Percentiles rank a stretch among this genome's conserved stretches.
Evolutionary conservation across 2,329 filamentous ascomycete genomes (phyloP).

Genomic region (Talaromyces sp.): DNA sequence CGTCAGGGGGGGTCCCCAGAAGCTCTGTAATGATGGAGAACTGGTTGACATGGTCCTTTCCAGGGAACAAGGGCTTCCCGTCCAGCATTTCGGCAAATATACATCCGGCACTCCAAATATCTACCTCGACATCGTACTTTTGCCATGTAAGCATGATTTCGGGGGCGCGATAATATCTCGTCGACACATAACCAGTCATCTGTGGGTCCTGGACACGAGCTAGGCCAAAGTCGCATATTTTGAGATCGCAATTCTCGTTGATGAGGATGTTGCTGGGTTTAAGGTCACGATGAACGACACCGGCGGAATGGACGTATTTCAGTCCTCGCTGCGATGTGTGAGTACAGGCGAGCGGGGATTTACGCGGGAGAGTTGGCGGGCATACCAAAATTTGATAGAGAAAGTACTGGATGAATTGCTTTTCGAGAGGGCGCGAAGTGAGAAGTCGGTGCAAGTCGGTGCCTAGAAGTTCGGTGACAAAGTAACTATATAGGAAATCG

Average conservation of each 20-base stretch:
- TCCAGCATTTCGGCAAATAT: slow-evolving; percentile 99
- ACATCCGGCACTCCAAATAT: slow-evolving; percentile 98
- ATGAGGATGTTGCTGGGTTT: slow-evolving; percentile 99
- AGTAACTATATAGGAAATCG: slow-evolving; percentile 61
- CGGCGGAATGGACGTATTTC: slow-evolving; percentile 98
- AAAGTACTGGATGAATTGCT: slow-evolving; percentile 99
- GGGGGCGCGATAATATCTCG: slow-evolving; percentile 94
- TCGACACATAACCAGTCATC: slow-evolving; percentile 99
- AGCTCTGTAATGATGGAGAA: slow-evolving; percentile 99
- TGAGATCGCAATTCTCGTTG: slow-evolving; percentile 98
- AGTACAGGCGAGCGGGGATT: slow-evolving; percentile 9
- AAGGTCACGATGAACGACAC: slow-evolving; percentile 93
- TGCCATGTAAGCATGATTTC: slow-evolving; percentile 99
- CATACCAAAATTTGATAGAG: slow-evolving; percentile 96
- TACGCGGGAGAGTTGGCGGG: slow-evolving; percentile 10
- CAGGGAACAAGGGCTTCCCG: slow-evolving; percentile 95
- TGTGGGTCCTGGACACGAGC: slow-evolving; percentile 97
- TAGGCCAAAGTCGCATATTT: slow-evolving; percentile 98
- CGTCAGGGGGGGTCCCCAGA: slow-evolving; percentile 90
- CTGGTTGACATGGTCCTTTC: slow-evolving; percentile 99
- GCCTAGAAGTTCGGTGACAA: slow-evolving; percentile 94
- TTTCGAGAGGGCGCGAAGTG: slow-evolving; percentile 92
- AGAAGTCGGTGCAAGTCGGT: slow-evolving; percentile 94
- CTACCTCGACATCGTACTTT: slow-evolving; percentile 98
- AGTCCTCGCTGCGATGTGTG: slow-evolving; percentile 66